Base-by-base conservation (phyloP, 2,329 filamentous ascomycete species). In the Fusarium sp. region DNA sequence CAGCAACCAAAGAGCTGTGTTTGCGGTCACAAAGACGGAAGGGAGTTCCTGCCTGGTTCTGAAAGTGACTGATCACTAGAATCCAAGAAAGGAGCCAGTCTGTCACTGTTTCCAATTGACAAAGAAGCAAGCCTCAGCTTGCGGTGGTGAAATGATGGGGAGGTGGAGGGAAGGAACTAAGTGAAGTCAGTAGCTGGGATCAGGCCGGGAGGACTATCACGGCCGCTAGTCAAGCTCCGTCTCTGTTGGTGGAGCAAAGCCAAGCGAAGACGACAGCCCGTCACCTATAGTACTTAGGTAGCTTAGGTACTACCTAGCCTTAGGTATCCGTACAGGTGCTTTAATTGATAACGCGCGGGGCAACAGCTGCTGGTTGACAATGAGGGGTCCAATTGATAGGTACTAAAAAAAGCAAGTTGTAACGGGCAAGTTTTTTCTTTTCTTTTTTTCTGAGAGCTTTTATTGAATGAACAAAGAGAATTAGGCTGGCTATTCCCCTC, bases 231-330 rank as follows among this genome's bases (percentile, higher is more conserved):
- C 5, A 14, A 37, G 50, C 32, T 45, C 55, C 66, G 27, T 28
- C 27, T 28, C 40, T 43, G 27, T 41, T 58, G 37, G 67, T 68
- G 53, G 67, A 55, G 57, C 30, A 67, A 63, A 49, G 55, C 37
- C 34, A 66, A 58, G 42, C 32, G 42, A 63, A 41, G 20, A 30
- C 14, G 14, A 25, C 32, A 16, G 21, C 27, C 14, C 20, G 28
- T 34, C 20, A 20, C 23, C 11, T 27, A 27, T 30, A 30, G 28
- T 30, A 18, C 16, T 18, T 18, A 10, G 21, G 21, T 21, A 21
- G 16, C 32, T n/a, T 37, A 7, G 34, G 18, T 11, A 32, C 30
- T n/a, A 21, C 21, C 21, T 21, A 23, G 6, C 28, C 28, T 30
- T 37, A 10, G 48, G 18, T 37, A 37, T 37, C 34, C 18, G 18